Conservation (phyloP, 768 basidiomycete genomes). For the Thelephora ganbajun region DNA sequence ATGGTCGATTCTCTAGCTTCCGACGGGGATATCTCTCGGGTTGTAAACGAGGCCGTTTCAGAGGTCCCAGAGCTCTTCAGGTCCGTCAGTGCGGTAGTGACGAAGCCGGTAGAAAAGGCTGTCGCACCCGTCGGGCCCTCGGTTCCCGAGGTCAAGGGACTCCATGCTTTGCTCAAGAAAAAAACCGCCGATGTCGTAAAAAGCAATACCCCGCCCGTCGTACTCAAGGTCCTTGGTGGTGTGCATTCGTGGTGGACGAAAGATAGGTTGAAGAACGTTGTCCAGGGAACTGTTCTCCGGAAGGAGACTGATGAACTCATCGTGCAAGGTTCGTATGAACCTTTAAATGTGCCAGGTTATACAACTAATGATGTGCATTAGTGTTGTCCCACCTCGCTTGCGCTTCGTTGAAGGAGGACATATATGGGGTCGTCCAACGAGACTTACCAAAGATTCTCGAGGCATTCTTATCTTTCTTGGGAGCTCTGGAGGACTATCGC, state of each 20-base stretch:
- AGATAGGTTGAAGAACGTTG: conserved; percentile 33
- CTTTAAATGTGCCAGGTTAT: neutral
- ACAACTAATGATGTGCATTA: conserved; percentile 14
- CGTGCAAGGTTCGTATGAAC: neutral
- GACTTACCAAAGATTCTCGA: conserved; percentile 78
- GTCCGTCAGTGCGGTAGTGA: conserved; percentile 13
- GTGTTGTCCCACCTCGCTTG: conserved; percentile 56
- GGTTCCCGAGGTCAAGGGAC: conserved; percentile 8
- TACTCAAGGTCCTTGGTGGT: conserved; percentile 15
- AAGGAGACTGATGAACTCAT: neutral
- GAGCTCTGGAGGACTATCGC: conserved; percentile 53
- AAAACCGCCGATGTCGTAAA: conserved; percentile 12
- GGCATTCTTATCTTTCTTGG: conserved; percentile 52
- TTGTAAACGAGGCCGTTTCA: conserved; percentile 32
- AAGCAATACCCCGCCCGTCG: conserved; percentile 18
- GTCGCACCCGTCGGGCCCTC: neutral
- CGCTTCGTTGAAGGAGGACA: conserved; percentile 67
- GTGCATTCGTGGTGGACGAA: conserved; percentile 39
- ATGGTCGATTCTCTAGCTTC: conserved; percentile 46
- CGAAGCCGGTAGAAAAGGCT: conserved; percentile 1
- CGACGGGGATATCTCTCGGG: conserved; percentile 28
- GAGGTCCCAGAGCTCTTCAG: conserved; percentile 39
- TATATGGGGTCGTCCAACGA: conserved; percentile 71
- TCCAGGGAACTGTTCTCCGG: neutral
- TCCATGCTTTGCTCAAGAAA: conserved; percentile 14